Evolutionary conservation across 352 stramenopile species (phyloP).

Genomic region (Phytopythium boreale): DNA sequence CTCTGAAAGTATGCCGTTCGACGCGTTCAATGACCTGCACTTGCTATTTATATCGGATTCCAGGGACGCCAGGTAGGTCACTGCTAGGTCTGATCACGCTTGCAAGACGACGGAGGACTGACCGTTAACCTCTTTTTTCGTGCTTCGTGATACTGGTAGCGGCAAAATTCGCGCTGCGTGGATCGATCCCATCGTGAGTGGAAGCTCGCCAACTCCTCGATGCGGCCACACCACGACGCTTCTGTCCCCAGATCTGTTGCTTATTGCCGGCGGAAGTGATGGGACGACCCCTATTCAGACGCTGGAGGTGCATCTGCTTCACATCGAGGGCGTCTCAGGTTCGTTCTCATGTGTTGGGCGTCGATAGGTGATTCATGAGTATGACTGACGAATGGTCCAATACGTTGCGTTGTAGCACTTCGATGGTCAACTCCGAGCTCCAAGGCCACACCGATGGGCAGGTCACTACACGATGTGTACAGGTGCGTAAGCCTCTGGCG

Average conservation of each 20-base stretch:
- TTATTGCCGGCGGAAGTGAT: constrained; percentile 65
- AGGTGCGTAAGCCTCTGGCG: constrained; percentile 18
- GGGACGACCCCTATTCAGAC: constrained; percentile 46
- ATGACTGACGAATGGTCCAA: not conserved
- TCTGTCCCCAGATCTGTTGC: constrained; percentile 31
- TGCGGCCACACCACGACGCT: constrained; percentile 49
- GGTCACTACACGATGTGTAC: constrained; percentile 56
- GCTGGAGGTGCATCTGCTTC: constrained; percentile 38
- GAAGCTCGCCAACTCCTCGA: constrained; percentile 33
- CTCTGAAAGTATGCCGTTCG: constrained; percentile 61
- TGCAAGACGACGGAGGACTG: not conserved
- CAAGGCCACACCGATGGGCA: constrained; percentile 26
- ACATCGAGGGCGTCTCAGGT: constrained; percentile 37
- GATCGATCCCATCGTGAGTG: constrained; percentile 28
- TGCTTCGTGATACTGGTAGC: not conserved
- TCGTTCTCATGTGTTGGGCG: not conserved
- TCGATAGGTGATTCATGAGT: not conserved
- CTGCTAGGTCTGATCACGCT: not conserved
- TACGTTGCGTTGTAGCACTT: constrained; percentile 23
- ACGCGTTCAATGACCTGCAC: constrained; percentile 62
- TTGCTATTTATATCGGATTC: constrained; percentile 38
- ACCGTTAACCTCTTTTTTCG: not conserved
- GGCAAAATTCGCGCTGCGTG: constrained; percentile 33
- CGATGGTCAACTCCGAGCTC: constrained; percentile 50
- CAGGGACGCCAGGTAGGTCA: constrained; percentile 2